These are phyloP conservation scores for Pneumocystis jirovecii DNA, from an alignment of 1,139 yeast species.

Conservation along the genomic window DNA sequence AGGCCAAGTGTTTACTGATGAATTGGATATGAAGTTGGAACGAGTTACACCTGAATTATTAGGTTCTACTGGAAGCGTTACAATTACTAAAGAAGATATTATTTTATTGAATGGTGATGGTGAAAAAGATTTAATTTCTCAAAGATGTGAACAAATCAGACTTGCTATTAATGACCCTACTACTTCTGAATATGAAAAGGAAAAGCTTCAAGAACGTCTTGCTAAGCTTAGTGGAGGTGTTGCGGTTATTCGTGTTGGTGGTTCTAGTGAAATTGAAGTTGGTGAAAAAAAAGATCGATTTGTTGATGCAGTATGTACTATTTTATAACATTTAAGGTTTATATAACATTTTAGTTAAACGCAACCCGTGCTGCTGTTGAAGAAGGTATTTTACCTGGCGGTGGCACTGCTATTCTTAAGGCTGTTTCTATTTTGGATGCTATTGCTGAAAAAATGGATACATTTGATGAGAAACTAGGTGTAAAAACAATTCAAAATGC, in stretches of 20 bases:
- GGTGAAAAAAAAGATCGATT: slow-evolving; percentile 99
- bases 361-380: slow-evolving; percentile 99
- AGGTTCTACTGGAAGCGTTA: slow-evolving; percentile 86
- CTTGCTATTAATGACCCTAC: slow-evolving; percentile 52
- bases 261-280: slow-evolving; percentile 95
- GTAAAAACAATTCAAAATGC: slow-evolving; percentile 92
- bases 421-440: slow-evolving; percentile 72
- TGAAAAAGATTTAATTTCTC: slow-evolving; percentile 66
- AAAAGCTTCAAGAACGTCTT: slow-evolving; percentile 93
- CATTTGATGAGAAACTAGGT: slow-evolving; percentile 97
- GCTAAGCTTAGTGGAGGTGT: slow-evolving; percentile 99
- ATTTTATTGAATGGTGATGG: slow-evolving; percentile 95
- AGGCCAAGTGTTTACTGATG: slow-evolving; percentile 97
- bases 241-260: slow-evolving; percentile 97
- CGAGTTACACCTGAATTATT: slow-evolving; percentile 81
- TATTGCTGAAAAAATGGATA: slow-evolving; percentile 48
- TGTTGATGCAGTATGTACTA: slow-evolving; percentile 58
- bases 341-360: slow-evolving; percentile 31
- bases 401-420: slow-evolving; percentile 96
- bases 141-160: slow-evolving; percentile 95
- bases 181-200: slow-evolving; percentile 91
- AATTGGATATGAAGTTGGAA: slow-evolving; percentile 93
- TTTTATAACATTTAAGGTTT: not conserved
- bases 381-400: slow-evolving; percentile 99
- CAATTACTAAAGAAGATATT: slow-evolving; percentile 95